phyloP scores from a whole-genome alignment of 192 early-diverging fungal genomes.

The Radiomyces spectabilis region DNA sequence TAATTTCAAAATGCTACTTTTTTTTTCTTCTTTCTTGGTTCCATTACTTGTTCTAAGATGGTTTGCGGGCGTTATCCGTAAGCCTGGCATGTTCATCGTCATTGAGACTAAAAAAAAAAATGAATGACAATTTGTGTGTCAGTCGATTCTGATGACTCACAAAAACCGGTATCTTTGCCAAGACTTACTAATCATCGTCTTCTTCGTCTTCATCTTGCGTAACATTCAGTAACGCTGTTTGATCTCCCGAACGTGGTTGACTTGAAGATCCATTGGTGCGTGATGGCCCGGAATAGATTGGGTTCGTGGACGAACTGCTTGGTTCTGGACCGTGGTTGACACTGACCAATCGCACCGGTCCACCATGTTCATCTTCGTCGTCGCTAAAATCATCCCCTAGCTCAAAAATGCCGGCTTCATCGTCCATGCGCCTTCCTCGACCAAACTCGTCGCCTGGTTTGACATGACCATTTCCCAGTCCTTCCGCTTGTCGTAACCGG shows the following conservation, averaged over 20 bases:
- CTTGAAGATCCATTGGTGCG: background rate
- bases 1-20: too few relatives aligned
- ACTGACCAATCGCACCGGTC: too few relatives aligned
- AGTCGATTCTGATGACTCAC: too few relatives aligned
- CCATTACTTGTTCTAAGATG: too few relatives aligned
- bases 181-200: conserved; percentile 27
- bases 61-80: background rate
- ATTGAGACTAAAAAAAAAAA: conserved; percentile 5
- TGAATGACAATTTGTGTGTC: background rate
- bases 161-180: background rate
- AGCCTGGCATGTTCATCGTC: conserved; percentile 5
- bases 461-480: conserved; percentile 42
- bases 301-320: background rate
- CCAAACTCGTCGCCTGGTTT: too few relatives aligned
- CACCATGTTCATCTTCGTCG: conserved; percentile 34
- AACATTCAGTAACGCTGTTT: conserved; percentile 12
- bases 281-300: background rate
- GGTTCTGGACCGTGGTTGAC: background rate
- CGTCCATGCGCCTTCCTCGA: too few relatives aligned
- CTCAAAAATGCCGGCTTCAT: conserved; percentile 46
- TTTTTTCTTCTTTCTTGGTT: too few relatives aligned
- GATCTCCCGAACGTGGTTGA: too few relatives aligned
- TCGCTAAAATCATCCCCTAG: conserved; percentile 59
- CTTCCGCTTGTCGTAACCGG: conserved; percentile 34
- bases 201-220: conserved; percentile 31